Conservation (phyloP, 2,329 filamentous ascomycete genomes). For the Talaromyces sp. region DNA sequence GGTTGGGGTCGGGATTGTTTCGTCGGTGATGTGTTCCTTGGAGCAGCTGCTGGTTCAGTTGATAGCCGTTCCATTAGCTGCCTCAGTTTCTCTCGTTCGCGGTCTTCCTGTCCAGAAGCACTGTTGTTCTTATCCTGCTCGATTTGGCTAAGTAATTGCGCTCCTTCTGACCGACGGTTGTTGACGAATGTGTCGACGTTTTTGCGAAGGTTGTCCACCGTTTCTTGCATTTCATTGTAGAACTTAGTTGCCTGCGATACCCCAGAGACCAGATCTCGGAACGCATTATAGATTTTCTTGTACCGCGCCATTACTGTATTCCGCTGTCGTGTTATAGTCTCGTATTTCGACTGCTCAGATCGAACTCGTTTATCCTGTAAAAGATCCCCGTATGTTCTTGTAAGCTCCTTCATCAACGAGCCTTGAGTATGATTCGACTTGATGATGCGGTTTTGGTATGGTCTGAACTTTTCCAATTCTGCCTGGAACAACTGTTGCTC, state of each 20-base stretch:
- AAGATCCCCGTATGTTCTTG: slow-evolving; percentile 77
- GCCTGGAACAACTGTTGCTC: slow-evolving; percentile 90
- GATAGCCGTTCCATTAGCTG: slow-evolving; percentile 95
- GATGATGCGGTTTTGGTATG: slow-evolving; percentile 84
- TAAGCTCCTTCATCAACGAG: slow-evolving; percentile 90
- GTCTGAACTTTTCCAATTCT: slow-evolving; percentile 95
- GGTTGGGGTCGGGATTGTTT: slow-evolving; percentile 36
- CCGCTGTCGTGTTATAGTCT: slow-evolving; percentile 77
- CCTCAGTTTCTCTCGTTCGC: slow-evolving; percentile 79
- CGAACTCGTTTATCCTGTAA: slow-evolving; percentile 92
- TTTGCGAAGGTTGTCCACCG: slow-evolving; percentile 84
- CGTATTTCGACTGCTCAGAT: slow-evolving; percentile 92
- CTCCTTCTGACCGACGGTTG: slow-evolving; percentile 86
- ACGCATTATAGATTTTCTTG: slow-evolving; percentile 87
- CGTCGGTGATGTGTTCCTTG: slow-evolving; percentile 28
- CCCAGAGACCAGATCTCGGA: slow-evolving; percentile 82
- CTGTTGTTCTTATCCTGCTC: slow-evolving; percentile 70
- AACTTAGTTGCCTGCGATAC: slow-evolving; percentile 85
- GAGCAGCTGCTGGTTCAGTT: slow-evolving; percentile 57
- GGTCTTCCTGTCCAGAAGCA: slow-evolving; percentile 62
- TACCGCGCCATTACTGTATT: slow-evolving; percentile 80
- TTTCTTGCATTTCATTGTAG: slow-evolving; percentile 94
- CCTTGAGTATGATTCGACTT: slow-evolving; percentile 96
- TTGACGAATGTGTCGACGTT: slow-evolving; percentile 97
- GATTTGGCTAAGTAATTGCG: slow-evolving; percentile 82